A percentile compares a stretch with the other conserved stretches of the same genome.
Conservation (phyloP, 1,284 basidiomycete species). For the Phlebopus sp. region DNA sequence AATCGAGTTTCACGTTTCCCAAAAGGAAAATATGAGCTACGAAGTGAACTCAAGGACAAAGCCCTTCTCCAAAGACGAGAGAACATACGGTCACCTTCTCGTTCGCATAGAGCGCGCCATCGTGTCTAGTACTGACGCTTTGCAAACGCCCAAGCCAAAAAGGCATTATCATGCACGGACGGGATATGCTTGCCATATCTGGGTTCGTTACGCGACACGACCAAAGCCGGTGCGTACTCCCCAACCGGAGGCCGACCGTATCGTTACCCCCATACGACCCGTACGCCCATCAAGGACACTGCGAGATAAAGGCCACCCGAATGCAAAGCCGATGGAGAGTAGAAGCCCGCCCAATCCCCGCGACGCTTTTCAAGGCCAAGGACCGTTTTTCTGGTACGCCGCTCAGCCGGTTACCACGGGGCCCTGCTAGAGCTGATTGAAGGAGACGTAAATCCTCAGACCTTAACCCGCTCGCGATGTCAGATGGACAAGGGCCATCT, state of each 20-base stretch:
- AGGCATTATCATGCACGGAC: not conserved
- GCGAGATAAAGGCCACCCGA: constrained; percentile 11
- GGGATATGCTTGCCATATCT: too few relatives aligned
- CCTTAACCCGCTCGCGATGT: constrained; percentile 40
- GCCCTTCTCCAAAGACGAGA: not conserved
- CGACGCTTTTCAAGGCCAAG: constrained; percentile 34
- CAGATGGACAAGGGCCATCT: constrained; percentile 6
- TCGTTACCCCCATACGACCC: too few relatives aligned
- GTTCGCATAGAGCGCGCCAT: constrained; percentile 17
- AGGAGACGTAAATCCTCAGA: constrained; percentile 51
- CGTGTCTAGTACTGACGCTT: not conserved
- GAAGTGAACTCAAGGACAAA: constrained; percentile 50
- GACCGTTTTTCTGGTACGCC: constrained; percentile 49
- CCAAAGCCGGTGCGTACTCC: too few relatives aligned
- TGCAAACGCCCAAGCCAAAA: not conserved
- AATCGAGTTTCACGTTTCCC: constrained; percentile 47
- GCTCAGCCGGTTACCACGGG: constrained; percentile 43
- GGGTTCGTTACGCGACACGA: too few relatives aligned
- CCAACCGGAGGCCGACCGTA: too few relatives aligned
- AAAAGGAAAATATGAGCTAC: constrained; percentile 37
- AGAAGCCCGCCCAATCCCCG: constrained; percentile 29
- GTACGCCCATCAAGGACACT: constrained; percentile 1
- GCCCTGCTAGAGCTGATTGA: constrained; percentile 50
- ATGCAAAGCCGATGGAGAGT: constrained; percentile 4
- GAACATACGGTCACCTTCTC: constrained; percentile 2